Base-by-base conservation (phyloP, 176 grass and related monocot genomes). In the Triticum urartu region DNA sequence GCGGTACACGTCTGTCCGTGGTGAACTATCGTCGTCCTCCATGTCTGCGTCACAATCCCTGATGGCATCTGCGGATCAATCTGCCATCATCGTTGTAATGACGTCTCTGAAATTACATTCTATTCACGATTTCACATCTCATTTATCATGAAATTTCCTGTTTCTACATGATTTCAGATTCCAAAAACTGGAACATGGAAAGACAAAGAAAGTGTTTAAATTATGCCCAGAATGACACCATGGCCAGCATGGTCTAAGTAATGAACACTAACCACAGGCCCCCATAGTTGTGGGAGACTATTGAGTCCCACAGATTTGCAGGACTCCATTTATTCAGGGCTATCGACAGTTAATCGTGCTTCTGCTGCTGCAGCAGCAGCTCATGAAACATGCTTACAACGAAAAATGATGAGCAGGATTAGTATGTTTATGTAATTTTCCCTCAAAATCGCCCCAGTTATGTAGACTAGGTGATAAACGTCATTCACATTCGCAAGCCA, bases 151-250 rank as follows among this genome's bases (percentile, higher is more conserved):
- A 21, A 30, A 22, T 17, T 45, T 83, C 32, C 56, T 77, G 40
- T 9, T 68, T 74, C 43, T 21, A 66, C 73, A 79, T 78, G 17
- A 79, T 45, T 79, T 42, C 17, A 84, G 17, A 28, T 87, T 83
- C 9, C 69, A 79, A 64, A 71, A 78, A 8, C 62, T 72, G 26
- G n/a, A 47, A 25, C 36, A 10, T 20, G 59, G 10, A 59, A 7
- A 59, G 54, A 59, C 18, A 59, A 59, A 21, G 52, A 21, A 59
- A 59, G 17, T 59, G 54, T 59, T 59, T 21, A 7, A 59, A 59
- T 20, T 59, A 3, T 59, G 54, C 54, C 17, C 7, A 59, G 18
- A 21, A 59, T 59, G 54, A 7, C 18, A 21, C 7, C 54, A 26
- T 26, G 26, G 26, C 26, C 18, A 59, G 7, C 6, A 58, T 58